These are phyloP conservation scores for Salix dunnii DNA, from an alignment of 345 rosid genomes.

Conservation along the genomic window DNA sequence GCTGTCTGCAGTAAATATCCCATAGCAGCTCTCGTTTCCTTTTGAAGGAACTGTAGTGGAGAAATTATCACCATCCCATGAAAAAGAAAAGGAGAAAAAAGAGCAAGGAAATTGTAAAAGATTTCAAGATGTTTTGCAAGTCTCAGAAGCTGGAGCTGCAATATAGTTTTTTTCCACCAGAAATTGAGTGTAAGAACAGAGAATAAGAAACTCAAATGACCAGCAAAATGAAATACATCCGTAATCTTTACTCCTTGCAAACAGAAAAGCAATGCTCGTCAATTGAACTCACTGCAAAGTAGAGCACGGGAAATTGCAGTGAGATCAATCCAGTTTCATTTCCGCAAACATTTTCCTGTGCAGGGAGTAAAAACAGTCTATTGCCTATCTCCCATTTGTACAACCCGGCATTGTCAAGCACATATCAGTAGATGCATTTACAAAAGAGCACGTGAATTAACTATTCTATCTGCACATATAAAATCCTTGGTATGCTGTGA, in stretches of 20 bases:
- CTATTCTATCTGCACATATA: conserved; percentile 21
- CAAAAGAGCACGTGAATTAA: neutral
- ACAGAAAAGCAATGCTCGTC: neutral
- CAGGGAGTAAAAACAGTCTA: neutral
- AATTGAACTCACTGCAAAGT: neutral
- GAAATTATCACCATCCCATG: neutral
- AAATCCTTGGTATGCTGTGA: neutral
- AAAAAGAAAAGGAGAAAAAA: neutral
- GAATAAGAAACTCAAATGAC: neutral
- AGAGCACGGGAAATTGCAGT: neutral
- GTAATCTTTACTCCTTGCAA: neutral
- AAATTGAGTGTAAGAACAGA: neutral
- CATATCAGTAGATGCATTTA: neutral
- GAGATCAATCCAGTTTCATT: neutral
- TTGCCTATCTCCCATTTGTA: neutral
- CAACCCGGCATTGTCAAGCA: neutral
- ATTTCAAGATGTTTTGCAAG: neutral
- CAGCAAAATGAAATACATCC: neutral
- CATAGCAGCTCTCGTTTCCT: neutral
- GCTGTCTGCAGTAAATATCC: neutral
- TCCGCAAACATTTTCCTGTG: neutral
- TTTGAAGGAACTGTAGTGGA: too few species aligned
- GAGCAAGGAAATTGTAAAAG: neutral
- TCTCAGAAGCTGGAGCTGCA: neutral
- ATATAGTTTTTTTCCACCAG: neutral